phyloP scores from a whole-genome alignment of 1,139 yeast genomes.

The Yamadazyma atlantica region DNA sequence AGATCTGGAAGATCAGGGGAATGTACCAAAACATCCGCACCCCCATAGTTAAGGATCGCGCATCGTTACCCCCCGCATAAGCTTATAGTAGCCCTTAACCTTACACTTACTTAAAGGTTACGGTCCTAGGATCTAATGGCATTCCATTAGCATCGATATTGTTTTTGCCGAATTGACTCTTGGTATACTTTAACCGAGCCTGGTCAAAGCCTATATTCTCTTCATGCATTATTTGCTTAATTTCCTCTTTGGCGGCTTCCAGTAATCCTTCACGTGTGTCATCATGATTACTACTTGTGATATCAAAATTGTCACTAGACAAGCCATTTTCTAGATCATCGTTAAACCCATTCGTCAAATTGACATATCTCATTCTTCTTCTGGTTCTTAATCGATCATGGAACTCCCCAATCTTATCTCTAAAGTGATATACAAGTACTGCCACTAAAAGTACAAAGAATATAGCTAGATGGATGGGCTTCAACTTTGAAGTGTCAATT shows the following conservation, averaged over 20 bases:
- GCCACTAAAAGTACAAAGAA: constrained; percentile 13
- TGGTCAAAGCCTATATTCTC: constrained; percentile 59
- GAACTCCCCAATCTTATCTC: constrained; percentile 23
- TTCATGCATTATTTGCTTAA: constrained; percentile 54
- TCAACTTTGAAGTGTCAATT: constrained; percentile 8
- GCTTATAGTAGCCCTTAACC: no score
- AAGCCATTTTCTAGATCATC: constrained; percentile 69
- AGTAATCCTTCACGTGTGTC: constrained; percentile 67
- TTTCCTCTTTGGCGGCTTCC: constrained; percentile 50
- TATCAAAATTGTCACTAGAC: constrained; percentile 58
- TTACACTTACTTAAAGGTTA: constrained; percentile 23
- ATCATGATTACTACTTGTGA: constrained; percentile 42
- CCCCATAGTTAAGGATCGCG: neutral
- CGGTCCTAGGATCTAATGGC: constrained; percentile 42
- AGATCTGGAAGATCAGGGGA: neutral
- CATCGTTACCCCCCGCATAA: neutral
- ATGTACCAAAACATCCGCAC: neutral
- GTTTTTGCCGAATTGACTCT: constrained; percentile 46
- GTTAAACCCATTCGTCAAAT: constrained; percentile 39
- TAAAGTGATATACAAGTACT: constrained; percentile 23
- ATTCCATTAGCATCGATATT: constrained; percentile 49
- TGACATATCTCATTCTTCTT: constrained; percentile 21
- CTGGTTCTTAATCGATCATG: constrained; percentile 27
- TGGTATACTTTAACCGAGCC: constrained; percentile 60
- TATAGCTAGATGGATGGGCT: constrained; percentile 13